These are phyloP conservation scores for Hemisphaericaspora lyxosophila DNA, from an alignment of 1,139 yeast species.

Conservation along the genomic window DNA sequence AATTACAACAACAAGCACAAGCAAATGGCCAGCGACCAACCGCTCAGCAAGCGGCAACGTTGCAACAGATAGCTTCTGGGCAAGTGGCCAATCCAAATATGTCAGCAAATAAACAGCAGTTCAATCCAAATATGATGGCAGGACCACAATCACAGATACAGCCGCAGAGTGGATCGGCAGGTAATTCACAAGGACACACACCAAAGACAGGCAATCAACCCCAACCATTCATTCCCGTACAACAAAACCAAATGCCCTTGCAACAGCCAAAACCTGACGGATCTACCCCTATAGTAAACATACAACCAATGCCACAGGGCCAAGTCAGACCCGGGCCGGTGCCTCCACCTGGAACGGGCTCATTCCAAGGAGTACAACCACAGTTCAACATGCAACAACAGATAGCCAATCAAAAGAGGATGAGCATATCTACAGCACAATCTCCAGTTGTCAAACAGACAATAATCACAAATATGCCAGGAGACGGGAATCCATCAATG, in stretches of 20 bases:
- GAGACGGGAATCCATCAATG: neutral
- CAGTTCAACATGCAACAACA: slow-evolving; percentile 6
- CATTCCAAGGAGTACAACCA: slow-evolving; percentile 2
- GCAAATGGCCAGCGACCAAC: slow-evolving; percentile 10
- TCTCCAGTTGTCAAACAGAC: slow-evolving; percentile 10
- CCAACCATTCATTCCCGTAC: slow-evolving; percentile 9
- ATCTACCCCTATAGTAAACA: neutral
- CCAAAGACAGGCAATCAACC: slow-evolving; percentile 15
- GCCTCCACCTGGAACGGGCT: slow-evolving; percentile 2
- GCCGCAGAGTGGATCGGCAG: slow-evolving; percentile 7
- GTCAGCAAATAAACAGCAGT: slow-evolving; percentile 4
- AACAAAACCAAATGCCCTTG: slow-evolving; percentile 4
- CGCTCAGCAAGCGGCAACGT: neutral
- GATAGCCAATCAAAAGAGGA: slow-evolving; percentile 1
- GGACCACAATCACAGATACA: slow-evolving; percentile 7
- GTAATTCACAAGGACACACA: slow-evolving; percentile 15
- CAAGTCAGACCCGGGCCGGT: slow-evolving; percentile 18
- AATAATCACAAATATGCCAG: neutral
- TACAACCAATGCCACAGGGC: slow-evolving; percentile 20
- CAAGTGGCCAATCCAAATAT: slow-evolving; percentile 7
- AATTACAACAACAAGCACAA: slow-evolving; percentile 8
- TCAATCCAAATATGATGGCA: slow-evolving; percentile 11
- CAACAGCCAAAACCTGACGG: slow-evolving; percentile 2
- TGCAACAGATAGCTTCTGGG: slow-evolving; percentile 2
- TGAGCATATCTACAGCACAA: slow-evolving; percentile 8